Base-by-base conservation (phyloP, 2,329 filamentous ascomycete genomes). In the Botrytis cinerea region DNA sequence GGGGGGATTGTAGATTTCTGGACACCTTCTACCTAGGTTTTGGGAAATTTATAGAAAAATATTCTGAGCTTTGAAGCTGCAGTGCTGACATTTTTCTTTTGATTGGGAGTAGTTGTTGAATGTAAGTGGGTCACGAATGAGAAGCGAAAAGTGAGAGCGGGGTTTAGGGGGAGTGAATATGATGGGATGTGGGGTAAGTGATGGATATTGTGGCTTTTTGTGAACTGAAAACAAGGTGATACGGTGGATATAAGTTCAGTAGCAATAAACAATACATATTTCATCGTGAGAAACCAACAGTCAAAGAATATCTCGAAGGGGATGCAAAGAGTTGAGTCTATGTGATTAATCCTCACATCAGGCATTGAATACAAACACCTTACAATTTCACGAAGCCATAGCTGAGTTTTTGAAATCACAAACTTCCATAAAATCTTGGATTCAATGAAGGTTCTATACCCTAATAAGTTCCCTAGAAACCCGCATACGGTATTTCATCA, bases 161-260 rank as follows among this genome's bases (percentile, higher is more conserved):
- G n/a, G 40, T 48, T 66, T 46, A 48, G 8, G 62, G 62, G 43
- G 43, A 66, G 28, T 46, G 62, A 66, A 66, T 61, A 25, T 10
- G 6, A 18, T 28, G 35, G 6, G 22, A 38, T 61, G 35, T 38
- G 59, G 59, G 35, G 59, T 9, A 28, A 57, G 48, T 16, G 4
- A 54, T 51, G 25, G 25, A 54, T n/a, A 7, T 32, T 57, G n/a
- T 57, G 16, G 51, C 51, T 57, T 28, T 28, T 57, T 32, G n/a
- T 9, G 28, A 18, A 18, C 18, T 57, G n/a, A 54, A 12, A 57
- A 9, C 38, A 8, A 28, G n/a, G 18, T 3, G 51, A 18, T 28
- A 6, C 18, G 51, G 14, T 12, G 16, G n/a, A 18, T 32, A 18
- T 9, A 0, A 16, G 18, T 18, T 18, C 9, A 7, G 18, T 28